A percentile compares a stretch with the other conserved stretches of the same genome.
phyloP scores from a whole-genome alignment of 1,284 basidiomycete genomes.

The Ceratobasidium sp. region DNA sequence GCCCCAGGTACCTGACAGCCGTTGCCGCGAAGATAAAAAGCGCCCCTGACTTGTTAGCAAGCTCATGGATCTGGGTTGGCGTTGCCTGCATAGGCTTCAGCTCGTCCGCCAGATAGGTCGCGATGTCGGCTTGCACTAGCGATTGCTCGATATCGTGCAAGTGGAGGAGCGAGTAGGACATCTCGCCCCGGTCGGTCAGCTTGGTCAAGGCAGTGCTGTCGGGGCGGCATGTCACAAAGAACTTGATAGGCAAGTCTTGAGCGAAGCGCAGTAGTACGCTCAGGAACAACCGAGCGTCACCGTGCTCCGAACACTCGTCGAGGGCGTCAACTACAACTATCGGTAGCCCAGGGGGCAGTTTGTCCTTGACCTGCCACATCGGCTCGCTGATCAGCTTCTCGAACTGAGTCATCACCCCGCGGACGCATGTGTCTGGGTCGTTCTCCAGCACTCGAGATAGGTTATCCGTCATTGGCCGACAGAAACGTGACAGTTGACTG shows the following conservation, averaged over 20 bases:
- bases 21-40: slow-evolving; percentile 28
- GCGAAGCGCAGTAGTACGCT: neutral
- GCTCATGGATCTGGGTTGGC: neutral
- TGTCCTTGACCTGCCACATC: neutral
- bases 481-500: slow-evolving; percentile 11
- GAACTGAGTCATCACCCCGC: slow-evolving; percentile 6
- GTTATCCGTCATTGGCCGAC: neutral
- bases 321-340: slow-evolving; percentile 33
- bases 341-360: neutral
- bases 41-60: neutral
- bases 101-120: neutral
- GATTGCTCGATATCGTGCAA: slow-evolving; percentile 27
- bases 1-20: neutral
- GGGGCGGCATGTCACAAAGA: slow-evolving; percentile 28
- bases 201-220: neutral
- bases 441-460: neutral
- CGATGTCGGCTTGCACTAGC: slow-evolving; percentile 20
- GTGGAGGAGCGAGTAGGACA: neutral
- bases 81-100: neutral
- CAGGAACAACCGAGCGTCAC: neutral
- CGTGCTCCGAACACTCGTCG: slow-evolving; percentile 14
- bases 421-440: slow-evolving; percentile 1
- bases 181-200: no score
- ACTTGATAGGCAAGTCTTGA: slow-evolving; percentile 13
- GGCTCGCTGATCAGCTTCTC: neutral